A percentile compares a stretch with the other conserved stretches of the same genome.
Conservation (phyloP, 2,329 filamentous ascomycete species). For the Harringtonia aguacate region DNA sequence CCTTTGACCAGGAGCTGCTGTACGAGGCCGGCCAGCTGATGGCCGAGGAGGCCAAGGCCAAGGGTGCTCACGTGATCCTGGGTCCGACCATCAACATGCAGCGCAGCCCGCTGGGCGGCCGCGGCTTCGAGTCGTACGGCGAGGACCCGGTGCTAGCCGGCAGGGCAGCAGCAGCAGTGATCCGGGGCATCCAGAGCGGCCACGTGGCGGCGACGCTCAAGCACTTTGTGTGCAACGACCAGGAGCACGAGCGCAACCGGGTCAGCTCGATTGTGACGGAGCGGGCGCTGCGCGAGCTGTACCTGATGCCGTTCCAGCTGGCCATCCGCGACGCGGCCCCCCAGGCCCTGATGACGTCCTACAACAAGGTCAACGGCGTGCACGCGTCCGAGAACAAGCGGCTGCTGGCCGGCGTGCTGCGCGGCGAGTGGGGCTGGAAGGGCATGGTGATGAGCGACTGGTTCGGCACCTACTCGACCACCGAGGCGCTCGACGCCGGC, state of each 20-base stretch:
- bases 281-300: slow-evolving; percentile 28
- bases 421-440: slow-evolving; percentile 26
- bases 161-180: slow-evolving; percentile 21
- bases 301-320: slow-evolving; percentile 26
- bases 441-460: slow-evolving; percentile 29
- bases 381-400: slow-evolving; percentile 25
- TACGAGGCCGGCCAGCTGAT: slow-evolving; percentile 54
- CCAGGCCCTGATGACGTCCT: slow-evolving; percentile 26
- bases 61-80: slow-evolving; percentile 58
- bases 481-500: slow-evolving; percentile 15
- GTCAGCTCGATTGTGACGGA: slow-evolving; percentile 25
- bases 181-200: slow-evolving; percentile 24
- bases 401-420: slow-evolving; percentile 22
- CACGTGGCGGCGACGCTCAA: slow-evolving; percentile 27
- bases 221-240: slow-evolving; percentile 29
- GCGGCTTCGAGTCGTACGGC: slow-evolving; percentile 27
- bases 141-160: slow-evolving; percentile 29
- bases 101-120: slow-evolving; percentile 25
- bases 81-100: slow-evolving; percentile 43
- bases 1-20: slow-evolving; percentile 54
- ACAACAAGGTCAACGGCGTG: slow-evolving; percentile 28
- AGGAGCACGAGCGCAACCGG: slow-evolving; percentile 25
- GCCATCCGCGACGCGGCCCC: slow-evolving; percentile 23
- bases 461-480: slow-evolving; percentile 17
- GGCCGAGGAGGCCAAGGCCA: slow-evolving; percentile 54